Conservation (phyloP, 176 grass and related monocot genomes). For the bread wheat (Triticum aestivum) region DNA sequence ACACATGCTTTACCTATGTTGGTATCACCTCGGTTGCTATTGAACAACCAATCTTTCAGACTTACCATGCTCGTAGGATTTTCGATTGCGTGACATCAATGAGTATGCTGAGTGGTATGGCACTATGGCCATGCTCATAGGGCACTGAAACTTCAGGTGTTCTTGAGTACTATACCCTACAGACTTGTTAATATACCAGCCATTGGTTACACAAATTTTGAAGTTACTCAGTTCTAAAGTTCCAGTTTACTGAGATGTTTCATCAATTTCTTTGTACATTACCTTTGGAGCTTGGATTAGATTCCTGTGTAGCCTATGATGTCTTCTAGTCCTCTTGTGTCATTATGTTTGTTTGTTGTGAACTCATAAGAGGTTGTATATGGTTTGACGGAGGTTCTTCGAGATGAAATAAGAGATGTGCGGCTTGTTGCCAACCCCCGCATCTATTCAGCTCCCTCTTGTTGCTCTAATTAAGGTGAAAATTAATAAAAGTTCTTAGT, state of each 20-base stretch:
- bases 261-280: neutral
- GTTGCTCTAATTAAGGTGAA: conserved; percentile 81
- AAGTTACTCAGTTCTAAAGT: neutral
- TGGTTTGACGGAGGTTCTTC: conserved; percentile 77
- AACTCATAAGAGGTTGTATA: conserved; percentile 69
- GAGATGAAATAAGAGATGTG: conserved; percentile 71
- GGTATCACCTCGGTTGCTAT: no score
- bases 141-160: conserved; percentile 83
- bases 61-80: no score
- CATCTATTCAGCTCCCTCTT: conserved; percentile 90
- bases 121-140: conserved; percentile 49
- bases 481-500: neutral
- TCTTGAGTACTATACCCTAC: conserved; percentile 7
- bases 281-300: neutral
- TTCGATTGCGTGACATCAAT: no score
- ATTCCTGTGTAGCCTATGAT: neutral
- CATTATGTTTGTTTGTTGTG: conserved; percentile 23
- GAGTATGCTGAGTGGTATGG: no score
- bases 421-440: conserved; percentile 90
- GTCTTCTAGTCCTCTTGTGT: neutral
- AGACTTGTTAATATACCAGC: neutral
- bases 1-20: no score
- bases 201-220: neutral
- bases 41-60: no score
- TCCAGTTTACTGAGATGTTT: neutral